Evolutionary conservation across 441 rosid species (phyloP).

Genomic region (Populus hybrid): DNA sequence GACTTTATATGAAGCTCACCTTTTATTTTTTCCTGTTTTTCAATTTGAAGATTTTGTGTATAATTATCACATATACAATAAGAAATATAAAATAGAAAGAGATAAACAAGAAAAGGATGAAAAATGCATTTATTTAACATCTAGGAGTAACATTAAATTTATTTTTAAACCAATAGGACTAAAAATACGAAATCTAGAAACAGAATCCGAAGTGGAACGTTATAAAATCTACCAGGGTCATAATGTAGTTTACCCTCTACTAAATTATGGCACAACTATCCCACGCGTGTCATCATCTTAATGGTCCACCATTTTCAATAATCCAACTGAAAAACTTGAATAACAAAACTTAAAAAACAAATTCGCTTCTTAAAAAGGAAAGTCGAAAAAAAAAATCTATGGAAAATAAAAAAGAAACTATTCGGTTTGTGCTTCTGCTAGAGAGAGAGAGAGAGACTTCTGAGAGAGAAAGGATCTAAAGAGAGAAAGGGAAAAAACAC

Average conservation of each 20-base stretch:
- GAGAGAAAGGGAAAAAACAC: not conserved
- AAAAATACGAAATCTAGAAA: not conserved
- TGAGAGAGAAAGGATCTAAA: not conserved
- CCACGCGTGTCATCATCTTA: constrained; percentile 22
- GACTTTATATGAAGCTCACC: too few species aligned
- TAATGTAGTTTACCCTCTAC: not conserved
- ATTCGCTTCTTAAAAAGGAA: not conserved
- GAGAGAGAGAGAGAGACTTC: constrained; percentile 1
- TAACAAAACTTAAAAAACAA: constrained; percentile 11
- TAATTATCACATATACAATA: too few species aligned
- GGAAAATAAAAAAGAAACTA: not conserved
- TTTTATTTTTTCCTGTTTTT: too few species aligned
- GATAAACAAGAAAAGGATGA: too few species aligned
- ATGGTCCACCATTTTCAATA: constrained; percentile 16
- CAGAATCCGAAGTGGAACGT: not conserved
- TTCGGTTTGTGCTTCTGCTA: not conserved
- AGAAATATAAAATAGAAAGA: too few species aligned
- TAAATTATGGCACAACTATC: not conserved
- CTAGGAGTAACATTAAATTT: not conserved
- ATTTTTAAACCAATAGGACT: not conserved
- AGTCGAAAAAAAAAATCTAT: not conserved
- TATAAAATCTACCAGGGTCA: not conserved
- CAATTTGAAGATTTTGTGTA: too few species aligned
- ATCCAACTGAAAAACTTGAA: constrained; percentile 12
- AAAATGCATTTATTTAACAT: not conserved